Percentiles rank a stretch among this genome's conserved stretches.
phyloP scores from a whole-genome alignment of 768 basidiomycete genomes.

The Tulasnella sp. region DNA sequence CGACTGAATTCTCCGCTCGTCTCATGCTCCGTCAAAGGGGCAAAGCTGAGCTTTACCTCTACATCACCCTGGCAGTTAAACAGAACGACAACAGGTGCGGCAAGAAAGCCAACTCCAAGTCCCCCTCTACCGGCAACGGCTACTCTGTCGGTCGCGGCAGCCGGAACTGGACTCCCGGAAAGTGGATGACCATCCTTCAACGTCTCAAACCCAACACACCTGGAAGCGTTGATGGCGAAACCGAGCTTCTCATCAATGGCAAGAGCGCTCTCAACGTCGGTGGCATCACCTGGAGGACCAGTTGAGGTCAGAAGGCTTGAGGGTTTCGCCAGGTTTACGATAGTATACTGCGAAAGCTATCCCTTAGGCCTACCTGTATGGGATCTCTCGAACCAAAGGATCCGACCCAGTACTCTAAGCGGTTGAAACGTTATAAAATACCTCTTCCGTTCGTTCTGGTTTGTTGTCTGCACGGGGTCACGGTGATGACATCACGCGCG shows the following conservation, averaged over 20 bases:
- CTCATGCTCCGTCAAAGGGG: slow-evolving; percentile 74
- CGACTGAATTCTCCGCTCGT: slow-evolving; percentile 67
- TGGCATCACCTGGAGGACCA: slow-evolving; percentile 20
- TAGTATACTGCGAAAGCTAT: too few species aligned
- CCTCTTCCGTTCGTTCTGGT: too few species aligned
- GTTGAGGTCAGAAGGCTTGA: neutral
- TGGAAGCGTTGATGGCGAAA: slow-evolving; percentile 63
- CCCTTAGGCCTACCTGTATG: too few species aligned
- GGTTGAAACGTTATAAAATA: too few species aligned
- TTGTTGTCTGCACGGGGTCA: too few species aligned
- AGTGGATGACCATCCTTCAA: slow-evolving; percentile 69
- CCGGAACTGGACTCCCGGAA: slow-evolving; percentile 63
- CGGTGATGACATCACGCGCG: too few species aligned
- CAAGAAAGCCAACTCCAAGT: slow-evolving; percentile 53
- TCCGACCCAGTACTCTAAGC: too few species aligned
- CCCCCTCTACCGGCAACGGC: slow-evolving; percentile 54
- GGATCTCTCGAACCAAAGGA: too few species aligned
- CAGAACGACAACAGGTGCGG: slow-evolving; percentile 45
- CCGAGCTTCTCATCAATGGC: slow-evolving; percentile 36
- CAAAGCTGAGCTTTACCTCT: slow-evolving; percentile 69
- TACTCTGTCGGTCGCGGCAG: slow-evolving; percentile 69
- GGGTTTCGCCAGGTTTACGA: too few species aligned
- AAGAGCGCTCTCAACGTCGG: slow-evolving; percentile 18
- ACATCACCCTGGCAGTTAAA: slow-evolving; percentile 52
- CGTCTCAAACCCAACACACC: slow-evolving; percentile 74